phyloP scores from a whole-genome alignment of 805 yeast species.

The Barnettozyma sp. region DNA sequence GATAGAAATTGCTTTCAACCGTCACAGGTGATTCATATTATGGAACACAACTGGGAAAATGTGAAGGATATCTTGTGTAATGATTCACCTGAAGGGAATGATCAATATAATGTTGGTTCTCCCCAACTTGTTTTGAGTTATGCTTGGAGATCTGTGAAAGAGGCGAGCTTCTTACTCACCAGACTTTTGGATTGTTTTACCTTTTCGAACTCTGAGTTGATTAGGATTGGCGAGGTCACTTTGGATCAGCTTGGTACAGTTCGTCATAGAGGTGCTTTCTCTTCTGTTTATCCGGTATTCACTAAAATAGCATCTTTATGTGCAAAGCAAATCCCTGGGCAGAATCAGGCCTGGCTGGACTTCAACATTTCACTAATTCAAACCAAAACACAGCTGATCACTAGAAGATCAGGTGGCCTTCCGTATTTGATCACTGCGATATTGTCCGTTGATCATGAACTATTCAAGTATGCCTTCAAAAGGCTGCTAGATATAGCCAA shows the following conservation, averaged over 20 bases:
- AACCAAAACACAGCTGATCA: constrained; percentile 58
- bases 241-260: constrained; percentile 64
- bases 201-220: constrained; percentile 21
- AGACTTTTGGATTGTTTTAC: constrained; percentile 31
- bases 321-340: constrained; percentile 28
- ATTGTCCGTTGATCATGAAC: constrained; percentile 37
- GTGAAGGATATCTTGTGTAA: constrained; percentile 45
- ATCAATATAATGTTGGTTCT: constrained; percentile 35
- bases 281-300: constrained; percentile 80
- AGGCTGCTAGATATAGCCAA: constrained; percentile 49
- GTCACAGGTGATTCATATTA: constrained; percentile 12
- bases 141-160: constrained; percentile 81
- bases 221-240: constrained; percentile 43
- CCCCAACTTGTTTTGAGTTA: constrained; percentile 52
- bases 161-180: constrained; percentile 52
- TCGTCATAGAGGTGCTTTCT: constrained; percentile 88
- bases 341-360: constrained; percentile 53
- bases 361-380: constrained; percentile 47
- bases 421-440: constrained; percentile 76
- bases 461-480: constrained; percentile 45
- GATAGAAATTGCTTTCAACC: constrained; percentile 9
- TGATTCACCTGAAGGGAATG: constrained; percentile 65
- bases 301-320: constrained; percentile 59
- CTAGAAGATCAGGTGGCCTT: constrained; percentile 89
- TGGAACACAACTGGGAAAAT: constrained; percentile 28